Evolutionary conservation across 139 green algal species (phyloP).

Genomic region (Chlorella sp.): DNA sequence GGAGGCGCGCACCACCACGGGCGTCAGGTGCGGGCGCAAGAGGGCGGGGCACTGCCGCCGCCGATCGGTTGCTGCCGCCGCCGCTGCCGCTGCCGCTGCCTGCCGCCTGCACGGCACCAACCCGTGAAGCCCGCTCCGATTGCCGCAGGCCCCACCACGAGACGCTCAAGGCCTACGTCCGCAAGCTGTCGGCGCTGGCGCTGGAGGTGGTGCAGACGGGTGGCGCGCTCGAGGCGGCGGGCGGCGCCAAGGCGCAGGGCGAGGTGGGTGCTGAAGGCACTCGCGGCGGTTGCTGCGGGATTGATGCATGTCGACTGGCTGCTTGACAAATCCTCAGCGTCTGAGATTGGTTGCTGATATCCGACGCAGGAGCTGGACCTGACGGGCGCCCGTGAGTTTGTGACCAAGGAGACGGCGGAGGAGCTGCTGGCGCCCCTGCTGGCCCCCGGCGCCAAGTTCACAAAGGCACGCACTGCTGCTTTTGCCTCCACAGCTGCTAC

Average conservation of each 20-base stretch:
- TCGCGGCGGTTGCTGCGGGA: too few species aligned
- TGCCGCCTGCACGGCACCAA: constrained; percentile 4
- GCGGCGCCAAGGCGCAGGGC: constrained; percentile 7
- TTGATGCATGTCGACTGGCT: too few species aligned
- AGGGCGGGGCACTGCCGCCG: neutral
- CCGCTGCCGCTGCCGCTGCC: neutral
- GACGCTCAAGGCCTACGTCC: constrained; percentile 49
- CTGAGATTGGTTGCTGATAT: too few species aligned
- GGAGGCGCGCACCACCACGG: constrained; percentile 80
- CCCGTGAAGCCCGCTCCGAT: neutral
- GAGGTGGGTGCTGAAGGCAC: neutral
- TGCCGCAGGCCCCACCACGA: constrained; percentile 44
- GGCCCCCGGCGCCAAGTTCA: constrained; percentile 54
- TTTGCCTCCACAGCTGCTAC: too few species aligned
- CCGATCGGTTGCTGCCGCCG: neutral
- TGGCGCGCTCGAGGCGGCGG: constrained; percentile 14
- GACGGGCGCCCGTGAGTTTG: constrained; percentile 84
- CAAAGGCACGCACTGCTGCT: constrained; percentile 49
- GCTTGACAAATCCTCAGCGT: too few species aligned
- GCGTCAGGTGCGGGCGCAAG: constrained; percentile 60
- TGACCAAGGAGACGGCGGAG: constrained; percentile 75
- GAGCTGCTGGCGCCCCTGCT: constrained; percentile 77
- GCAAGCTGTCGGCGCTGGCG: constrained; percentile 77
- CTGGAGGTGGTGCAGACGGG: constrained; percentile 59
- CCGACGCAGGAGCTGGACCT: constrained; percentile 77